Conservation (phyloP, 768 basidiomycete species). For the Tulasnella sp. region DNA sequence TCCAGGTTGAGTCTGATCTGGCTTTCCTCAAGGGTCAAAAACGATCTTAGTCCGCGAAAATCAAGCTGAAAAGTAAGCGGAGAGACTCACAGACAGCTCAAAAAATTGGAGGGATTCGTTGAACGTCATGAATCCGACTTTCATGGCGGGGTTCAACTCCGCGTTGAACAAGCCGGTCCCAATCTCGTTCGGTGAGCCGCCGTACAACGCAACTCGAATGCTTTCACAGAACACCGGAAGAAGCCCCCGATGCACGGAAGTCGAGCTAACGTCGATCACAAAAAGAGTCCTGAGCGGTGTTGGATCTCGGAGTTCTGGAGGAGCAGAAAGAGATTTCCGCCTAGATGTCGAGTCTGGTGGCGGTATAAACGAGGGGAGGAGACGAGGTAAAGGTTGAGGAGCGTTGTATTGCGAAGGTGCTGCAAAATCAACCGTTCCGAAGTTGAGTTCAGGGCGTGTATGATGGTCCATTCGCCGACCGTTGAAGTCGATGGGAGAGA, state of each 20-base stretch:
- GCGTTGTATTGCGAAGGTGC: conserved; percentile 90
- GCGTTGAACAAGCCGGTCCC: conserved; percentile 48
- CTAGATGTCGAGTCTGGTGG: conserved; percentile 45
- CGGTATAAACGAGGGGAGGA: conserved; percentile 56
- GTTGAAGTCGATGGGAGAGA: conserved; percentile 78
- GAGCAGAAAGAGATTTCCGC: conserved; percentile 43
- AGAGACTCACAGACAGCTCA: conserved; percentile 65
- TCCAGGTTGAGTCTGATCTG: conserved; percentile 54
- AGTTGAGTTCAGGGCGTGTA: conserved; percentile 81
- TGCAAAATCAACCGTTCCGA: conserved; percentile 89
- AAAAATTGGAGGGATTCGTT: conserved; percentile 84
- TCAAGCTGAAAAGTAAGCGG: conserved; percentile 25
- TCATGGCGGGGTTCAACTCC: conserved; percentile 43
- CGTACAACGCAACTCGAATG: conserved; percentile 68
- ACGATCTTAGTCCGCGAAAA: conserved; percentile 33
- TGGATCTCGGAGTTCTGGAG: conserved; percentile 53
- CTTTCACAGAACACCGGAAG: conserved; percentile 65
- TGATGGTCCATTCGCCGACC: conserved; percentile 77
- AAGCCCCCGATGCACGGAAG: conserved; percentile 70
- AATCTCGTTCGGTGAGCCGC: conserved; percentile 47
- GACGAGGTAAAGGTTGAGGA: conserved; percentile 59
- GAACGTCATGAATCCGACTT: conserved; percentile 81
- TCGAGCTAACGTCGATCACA: conserved; percentile 78
- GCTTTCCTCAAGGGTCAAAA: conserved; percentile 40
- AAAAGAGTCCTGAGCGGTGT: conserved; percentile 78